Percentiles rank a stretch among this genome's conserved stretches.
phyloP scores from a whole-genome alignment of 192 early-diverging fungal genomes.

The Coemansia sp. region DNA sequence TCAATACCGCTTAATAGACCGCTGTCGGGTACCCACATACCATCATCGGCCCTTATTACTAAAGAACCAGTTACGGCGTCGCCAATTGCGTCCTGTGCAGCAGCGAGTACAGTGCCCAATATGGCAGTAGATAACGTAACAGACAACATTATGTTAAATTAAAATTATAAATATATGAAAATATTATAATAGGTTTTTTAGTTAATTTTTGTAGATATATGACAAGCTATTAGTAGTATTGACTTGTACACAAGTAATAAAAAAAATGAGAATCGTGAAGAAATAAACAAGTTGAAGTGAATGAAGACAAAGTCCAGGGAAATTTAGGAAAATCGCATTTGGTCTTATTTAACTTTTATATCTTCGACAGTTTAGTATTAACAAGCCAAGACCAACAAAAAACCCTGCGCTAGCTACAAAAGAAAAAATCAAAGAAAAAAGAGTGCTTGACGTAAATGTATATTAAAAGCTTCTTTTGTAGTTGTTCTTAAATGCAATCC shows the following conservation, averaged over 20 bases:
- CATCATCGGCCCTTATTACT: background rate
- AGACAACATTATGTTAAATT: background rate
- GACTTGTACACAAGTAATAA: background rate
- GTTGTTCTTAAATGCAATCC: background rate
- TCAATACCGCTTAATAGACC: background rate
- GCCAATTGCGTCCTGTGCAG: background rate
- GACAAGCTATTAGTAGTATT: background rate
- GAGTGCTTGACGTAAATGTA: background rate
- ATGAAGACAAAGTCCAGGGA: background rate
- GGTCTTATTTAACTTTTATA: background rate
- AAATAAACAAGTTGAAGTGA: background rate
- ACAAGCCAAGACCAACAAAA: background rate
- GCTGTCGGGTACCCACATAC: background rate
- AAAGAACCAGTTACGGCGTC: background rate
- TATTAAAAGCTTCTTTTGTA: background rate
- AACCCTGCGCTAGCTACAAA: background rate
- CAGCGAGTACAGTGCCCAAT: background rate
- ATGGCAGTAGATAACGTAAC: background rate
- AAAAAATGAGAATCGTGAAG: background rate
- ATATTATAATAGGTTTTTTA: background rate
- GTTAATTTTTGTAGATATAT: background rate
- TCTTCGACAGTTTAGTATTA: background rate
- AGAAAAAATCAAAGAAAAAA: background rate
- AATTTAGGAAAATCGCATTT: background rate
- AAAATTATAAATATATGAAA: constrained; percentile 1